A percentile compares a stretch with the other conserved stretches of the same genome.
Conservation (phyloP, 345 rosid genomes). For the Salix caprea region DNA sequence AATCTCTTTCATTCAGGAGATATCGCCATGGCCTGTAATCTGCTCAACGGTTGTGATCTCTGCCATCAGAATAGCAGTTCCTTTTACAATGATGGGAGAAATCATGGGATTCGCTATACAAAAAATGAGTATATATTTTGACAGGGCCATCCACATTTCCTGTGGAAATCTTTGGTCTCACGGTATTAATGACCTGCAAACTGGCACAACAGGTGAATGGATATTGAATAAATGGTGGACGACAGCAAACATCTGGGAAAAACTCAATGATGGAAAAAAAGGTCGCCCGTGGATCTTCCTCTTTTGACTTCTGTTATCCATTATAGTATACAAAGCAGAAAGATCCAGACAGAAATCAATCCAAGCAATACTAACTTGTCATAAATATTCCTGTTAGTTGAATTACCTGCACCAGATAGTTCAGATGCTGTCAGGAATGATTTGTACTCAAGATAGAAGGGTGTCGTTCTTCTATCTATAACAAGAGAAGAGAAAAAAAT, state of each 20-base stretch:
- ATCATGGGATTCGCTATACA: conserved; percentile 46
- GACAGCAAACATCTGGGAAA: no score
- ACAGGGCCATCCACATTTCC: no score
- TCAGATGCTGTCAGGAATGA: background rate
- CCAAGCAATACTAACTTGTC: conserved; percentile 24
- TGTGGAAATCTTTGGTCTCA: no score
- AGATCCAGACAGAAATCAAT: conserved; percentile 22
- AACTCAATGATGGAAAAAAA: background rate
- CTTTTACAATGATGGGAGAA: conserved; percentile 35
- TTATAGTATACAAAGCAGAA: conserved; percentile 24
- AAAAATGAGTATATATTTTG: conserved; percentile 20
- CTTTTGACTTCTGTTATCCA: background rate
- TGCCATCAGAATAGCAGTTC: conserved; percentile 49
- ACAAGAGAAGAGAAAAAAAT: background rate
- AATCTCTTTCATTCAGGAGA: conserved; percentile 54
- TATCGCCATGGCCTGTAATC: conserved; percentile 61
- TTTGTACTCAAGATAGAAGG: background rate
- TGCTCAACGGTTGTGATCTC: conserved; percentile 47
- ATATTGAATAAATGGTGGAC: background rate
- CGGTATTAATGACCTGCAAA: no score
- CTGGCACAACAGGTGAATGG: conserved; percentile 2
- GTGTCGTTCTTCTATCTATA: background rate
- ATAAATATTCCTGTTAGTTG: conserved; percentile 22
- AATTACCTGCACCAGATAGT: conserved; percentile 36
- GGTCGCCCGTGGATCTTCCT: conserved; percentile 10